phyloP scores from a whole-genome alignment of 306 rosid species.

The Purshia tridentata region DNA sequence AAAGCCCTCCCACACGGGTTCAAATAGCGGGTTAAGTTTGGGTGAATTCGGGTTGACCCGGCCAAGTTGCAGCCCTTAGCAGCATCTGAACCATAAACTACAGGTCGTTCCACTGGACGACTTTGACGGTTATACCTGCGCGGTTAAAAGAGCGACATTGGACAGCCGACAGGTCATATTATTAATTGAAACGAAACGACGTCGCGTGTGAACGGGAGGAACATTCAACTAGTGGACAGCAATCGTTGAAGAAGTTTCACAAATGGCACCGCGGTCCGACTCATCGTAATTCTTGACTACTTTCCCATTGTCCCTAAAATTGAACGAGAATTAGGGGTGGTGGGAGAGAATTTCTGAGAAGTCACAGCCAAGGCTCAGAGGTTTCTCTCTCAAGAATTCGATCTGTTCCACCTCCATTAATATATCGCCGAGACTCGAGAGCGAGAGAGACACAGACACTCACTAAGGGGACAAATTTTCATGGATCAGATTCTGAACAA shows the following conservation, averaged over 20 bases:
- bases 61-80: too few species aligned
- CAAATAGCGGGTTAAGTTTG: too few species aligned
- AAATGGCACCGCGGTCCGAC: neutral
- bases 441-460: neutral
- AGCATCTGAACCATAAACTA: neutral
- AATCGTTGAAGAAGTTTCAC: too few species aligned
- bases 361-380: neutral
- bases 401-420: neutral
- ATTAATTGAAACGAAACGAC: neutral
- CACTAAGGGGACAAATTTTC: neutral
- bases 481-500: constrained; percentile 89
- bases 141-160: neutral
- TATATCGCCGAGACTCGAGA: neutral
- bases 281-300: neutral
- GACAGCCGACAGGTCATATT: neutral
- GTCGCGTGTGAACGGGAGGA: neutral
- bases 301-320: neutral
- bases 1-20: too few species aligned
- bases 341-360: neutral
- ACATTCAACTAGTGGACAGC: neutral
- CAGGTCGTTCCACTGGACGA: neutral
- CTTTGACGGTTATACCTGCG: neutral
- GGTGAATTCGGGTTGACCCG: too few species aligned
- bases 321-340: neutral
- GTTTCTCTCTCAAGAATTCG: neutral